phyloP scores from a whole-genome alignment of 352 stramenopile genomes.

The Halophytophthora batemanensis region DNA sequence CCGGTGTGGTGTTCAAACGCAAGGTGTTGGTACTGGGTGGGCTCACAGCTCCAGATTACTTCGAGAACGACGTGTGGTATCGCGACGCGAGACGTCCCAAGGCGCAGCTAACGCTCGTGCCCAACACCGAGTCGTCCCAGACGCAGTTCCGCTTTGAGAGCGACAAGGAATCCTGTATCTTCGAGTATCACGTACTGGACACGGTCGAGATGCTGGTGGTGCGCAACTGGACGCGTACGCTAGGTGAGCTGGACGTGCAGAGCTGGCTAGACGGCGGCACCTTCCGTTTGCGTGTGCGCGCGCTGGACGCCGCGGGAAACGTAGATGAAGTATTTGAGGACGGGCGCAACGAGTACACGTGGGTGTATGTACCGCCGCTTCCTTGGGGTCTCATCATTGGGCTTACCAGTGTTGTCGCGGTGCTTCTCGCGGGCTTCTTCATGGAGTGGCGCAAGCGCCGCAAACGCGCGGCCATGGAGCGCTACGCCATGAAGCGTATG shows the following conservation, averaged over 20 bases:
- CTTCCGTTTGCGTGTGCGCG: constrained; percentile 89
- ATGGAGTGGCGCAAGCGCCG: constrained; percentile 91
- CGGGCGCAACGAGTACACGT: constrained; percentile 89
- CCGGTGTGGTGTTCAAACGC: constrained; percentile 68
- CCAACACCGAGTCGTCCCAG: constrained; percentile 49
- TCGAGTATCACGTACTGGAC: constrained; percentile 92
- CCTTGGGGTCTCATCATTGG: constrained; percentile 89
- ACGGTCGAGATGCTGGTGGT: constrained; percentile 82
- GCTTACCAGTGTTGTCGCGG: constrained; percentile 63
- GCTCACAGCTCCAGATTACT: constrained; percentile 53
- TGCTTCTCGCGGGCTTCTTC: constrained; percentile 79
- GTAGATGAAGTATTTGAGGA: constrained; percentile 82
- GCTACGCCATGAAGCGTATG: constrained; percentile 95
- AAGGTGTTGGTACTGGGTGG: constrained; percentile 77
- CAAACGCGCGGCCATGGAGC: constrained; percentile 89
- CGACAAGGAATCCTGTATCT: constrained; percentile 86
- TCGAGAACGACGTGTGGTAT: constrained; percentile 90
- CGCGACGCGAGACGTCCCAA: constrained; percentile 47
- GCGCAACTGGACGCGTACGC: constrained; percentile 64
- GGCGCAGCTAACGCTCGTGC: constrained; percentile 49
- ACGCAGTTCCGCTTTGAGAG: constrained; percentile 88
- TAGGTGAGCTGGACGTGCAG: constrained; percentile 40
- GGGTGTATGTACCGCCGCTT: constrained; percentile 89
- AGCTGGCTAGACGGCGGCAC: constrained; percentile 76
- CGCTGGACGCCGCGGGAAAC: constrained; percentile 91